Conservation (phyloP, 306 rosid species). For the peach (Prunus persica) region DNA sequence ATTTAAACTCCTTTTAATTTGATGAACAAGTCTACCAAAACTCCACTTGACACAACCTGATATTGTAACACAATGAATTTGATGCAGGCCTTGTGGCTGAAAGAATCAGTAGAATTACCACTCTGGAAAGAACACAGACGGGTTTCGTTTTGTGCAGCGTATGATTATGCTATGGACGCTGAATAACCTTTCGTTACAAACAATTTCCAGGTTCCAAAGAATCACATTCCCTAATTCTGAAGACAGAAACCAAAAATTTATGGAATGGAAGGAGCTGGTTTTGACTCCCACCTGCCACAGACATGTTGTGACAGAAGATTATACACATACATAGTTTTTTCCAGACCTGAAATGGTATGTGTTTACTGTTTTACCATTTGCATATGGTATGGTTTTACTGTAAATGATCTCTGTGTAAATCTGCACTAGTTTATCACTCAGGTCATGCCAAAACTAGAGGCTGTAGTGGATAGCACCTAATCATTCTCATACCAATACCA, state of each 20-base stretch:
- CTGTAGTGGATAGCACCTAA: background rate
- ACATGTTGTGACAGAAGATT: background rate
- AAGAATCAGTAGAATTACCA: background rate
- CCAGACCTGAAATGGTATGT: background rate
- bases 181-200: too few species aligned
- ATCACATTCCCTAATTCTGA: background rate
- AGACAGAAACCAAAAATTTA: background rate
- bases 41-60: background rate
- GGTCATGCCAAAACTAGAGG: constrained; percentile 3
- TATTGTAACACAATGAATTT: background rate
- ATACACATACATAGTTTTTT: background rate
- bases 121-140: background rate
- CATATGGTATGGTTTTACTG: background rate
- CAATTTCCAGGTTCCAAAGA: background rate
- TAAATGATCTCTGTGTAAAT: background rate
- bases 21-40: background rate
- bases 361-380: background rate
- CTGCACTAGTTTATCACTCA: background rate
- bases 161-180: background rate
- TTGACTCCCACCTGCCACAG: background rate
- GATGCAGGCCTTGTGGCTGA: background rate
- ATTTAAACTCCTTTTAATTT: background rate
- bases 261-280: background rate
- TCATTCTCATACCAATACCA: background rate
- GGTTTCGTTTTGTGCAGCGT: background rate